Base-by-base conservation (phyloP, 306 rosid genomes). In the Potentilla sterilis region DNA sequence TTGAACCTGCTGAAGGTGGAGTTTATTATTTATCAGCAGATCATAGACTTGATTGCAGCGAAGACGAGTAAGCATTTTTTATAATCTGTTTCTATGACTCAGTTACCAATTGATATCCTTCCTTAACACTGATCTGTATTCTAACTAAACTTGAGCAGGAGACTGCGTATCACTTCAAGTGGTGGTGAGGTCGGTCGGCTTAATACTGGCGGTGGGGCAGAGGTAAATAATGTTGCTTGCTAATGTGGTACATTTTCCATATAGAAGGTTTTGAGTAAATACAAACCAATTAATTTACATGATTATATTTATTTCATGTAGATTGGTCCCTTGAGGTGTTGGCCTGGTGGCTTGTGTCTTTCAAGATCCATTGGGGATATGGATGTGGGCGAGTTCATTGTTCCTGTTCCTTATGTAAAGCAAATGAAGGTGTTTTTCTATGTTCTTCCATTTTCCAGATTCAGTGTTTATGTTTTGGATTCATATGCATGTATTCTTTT, bases 271-370 rank as follows among this genome's bases (percentile, higher is more conserved):
- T 72, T 55, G 6, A 37, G 40, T 35, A 14, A n/a, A n/a, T 58
- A 19, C 28, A 70, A 15, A 35, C 35, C 9, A 32, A 66, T 8
- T 67, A 22, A 79, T 66, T 51, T 57, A 28, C 76, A 54, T 72
- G 43, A 66, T 38, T 19, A 19, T 63, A 42, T 2, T 63, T 49
- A 18, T 72, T 70, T 73, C 48, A 69, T 79, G 54, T 75, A 92
- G 97, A 84, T 96, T 72, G 99, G 99, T 79, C 99, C 99, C 46
- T 86, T 96, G 88, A 88, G 99, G 87, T 96, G 99, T 85, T 96
- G 99, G 99, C 99, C 99, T 2, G 99, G 99, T 78, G 99, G 99
- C 69, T 81, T 96, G 93, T 96, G 99, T 78, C 94, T 96, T 68
- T 96, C 99, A 65, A 89, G 99, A 74, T 92, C 98, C 42, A 86